Percentiles rank a stretch among this genome's conserved stretches.
phyloP scores from a whole-genome alignment of 371 early-diverging fungal species.

The Mucor piriformis region DNA sequence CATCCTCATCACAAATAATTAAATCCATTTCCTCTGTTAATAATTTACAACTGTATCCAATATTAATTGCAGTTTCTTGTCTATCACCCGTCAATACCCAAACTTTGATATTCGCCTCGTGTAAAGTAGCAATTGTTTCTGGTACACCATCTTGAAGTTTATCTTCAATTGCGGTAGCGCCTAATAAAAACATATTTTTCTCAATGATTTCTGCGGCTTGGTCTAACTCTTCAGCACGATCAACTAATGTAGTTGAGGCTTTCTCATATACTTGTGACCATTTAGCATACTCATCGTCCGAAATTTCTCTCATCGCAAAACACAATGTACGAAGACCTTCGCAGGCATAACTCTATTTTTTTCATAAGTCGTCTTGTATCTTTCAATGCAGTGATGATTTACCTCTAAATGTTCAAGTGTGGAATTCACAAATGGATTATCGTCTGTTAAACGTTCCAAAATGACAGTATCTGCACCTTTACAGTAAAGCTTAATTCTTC shows the following conservation, averaged over 20 bases:
- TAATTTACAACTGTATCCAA: constrained; percentile 89
- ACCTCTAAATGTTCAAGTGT: constrained; percentile 75
- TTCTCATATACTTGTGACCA: constrained; percentile 85
- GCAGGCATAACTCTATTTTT: constrained; percentile 61
- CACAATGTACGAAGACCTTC: constrained; percentile 94
- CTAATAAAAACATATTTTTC: constrained; percentile 85
- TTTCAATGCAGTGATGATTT: no score
- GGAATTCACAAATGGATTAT: constrained; percentile 73
- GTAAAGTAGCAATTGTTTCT: constrained; percentile 93
- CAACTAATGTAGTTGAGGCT: constrained; percentile 86
- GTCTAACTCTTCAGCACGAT: constrained; percentile 87
- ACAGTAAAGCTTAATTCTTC: constrained; percentile 87
- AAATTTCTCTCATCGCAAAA: constrained; percentile 88
- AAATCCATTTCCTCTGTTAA: constrained; percentile 83
- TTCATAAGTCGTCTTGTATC: no score
- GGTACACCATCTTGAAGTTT: constrained; percentile 98
- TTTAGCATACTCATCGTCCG: constrained; percentile 80
- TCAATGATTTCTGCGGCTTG: constrained; percentile 94
- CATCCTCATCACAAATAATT: constrained; percentile 75
- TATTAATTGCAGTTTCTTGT: constrained; percentile 93
- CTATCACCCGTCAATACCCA: constrained; percentile 98
- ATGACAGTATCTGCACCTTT: constrained; percentile 99
- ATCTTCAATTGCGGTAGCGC: constrained; percentile 99
- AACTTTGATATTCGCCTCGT: constrained; percentile 92
- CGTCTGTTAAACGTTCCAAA: constrained; percentile 83